Evolutionary conservation across 441 rosid species (phyloP).

Genomic region (Populus hybrid): DNA sequence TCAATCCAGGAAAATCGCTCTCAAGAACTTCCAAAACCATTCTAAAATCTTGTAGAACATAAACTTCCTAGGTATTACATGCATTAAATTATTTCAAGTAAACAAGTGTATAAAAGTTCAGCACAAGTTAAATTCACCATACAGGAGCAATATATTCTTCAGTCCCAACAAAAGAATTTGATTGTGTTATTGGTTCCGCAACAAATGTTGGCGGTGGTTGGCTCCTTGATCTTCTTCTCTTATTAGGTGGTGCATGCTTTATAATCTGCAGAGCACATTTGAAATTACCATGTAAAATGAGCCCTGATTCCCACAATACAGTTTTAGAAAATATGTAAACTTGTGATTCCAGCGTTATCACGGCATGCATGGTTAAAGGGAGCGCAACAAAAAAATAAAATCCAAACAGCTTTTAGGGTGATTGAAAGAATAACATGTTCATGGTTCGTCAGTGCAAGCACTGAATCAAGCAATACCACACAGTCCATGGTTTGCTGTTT

Average conservation of each 20-base stretch:
- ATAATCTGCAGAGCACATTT: slow-evolving; percentile 51
- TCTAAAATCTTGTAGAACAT: not conserved
- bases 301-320: not conserved
- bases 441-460: not conserved
- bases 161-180: slow-evolving; percentile 96
- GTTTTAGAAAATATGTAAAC: not conserved
- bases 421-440: not conserved
- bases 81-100: not conserved
- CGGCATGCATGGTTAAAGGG: not conserved
- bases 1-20: not conserved
- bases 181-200: slow-evolving; percentile 74
- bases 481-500: too few relatives aligned
- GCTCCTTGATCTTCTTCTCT: slow-evolving; percentile 70
- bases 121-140: slow-evolving; percentile 27
- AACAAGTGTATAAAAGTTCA: not conserved
- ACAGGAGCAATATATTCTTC: slow-evolving; percentile 99
- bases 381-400: too few relatives aligned
- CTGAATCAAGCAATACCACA: not conserved
- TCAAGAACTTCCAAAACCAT: not conserved
- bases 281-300: not conserved
- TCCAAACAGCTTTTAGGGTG: not conserved
- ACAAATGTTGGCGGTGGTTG: slow-evolving; percentile 72
- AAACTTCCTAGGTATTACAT: not conserved
- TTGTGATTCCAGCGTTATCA: not conserved
- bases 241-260: slow-evolving; percentile 43